Conservation (phyloP, 306 rosid genomes). For the Elaeagnus macrophylla region DNA sequence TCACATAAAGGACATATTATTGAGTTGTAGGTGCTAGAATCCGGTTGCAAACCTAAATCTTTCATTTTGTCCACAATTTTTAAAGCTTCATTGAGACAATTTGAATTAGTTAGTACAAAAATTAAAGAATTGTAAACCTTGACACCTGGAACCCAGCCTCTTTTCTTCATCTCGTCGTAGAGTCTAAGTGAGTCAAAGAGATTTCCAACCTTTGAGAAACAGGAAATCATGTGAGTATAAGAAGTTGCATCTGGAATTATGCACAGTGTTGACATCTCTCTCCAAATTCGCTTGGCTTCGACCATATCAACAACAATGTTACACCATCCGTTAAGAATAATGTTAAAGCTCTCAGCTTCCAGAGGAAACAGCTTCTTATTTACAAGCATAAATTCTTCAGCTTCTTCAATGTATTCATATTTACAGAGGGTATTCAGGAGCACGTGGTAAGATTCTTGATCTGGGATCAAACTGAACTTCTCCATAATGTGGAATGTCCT, state of each 20-base stretch:
- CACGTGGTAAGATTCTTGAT: slow-evolving; percentile 50
- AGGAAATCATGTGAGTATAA: slow-evolving; percentile 73
- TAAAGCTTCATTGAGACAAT: slow-evolving; percentile 76
- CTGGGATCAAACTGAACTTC: slow-evolving; percentile 63
- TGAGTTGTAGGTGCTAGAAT: slow-evolving; percentile 62
- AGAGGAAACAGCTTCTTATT: slow-evolving; percentile 74
- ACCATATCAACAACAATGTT: slow-evolving; percentile 44
- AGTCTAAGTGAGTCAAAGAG: slow-evolving; percentile 87
- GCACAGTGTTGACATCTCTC: slow-evolving; percentile 71
- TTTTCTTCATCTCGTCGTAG: slow-evolving; percentile 79
- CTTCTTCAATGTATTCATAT: slow-evolving; percentile 70
- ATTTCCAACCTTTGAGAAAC: slow-evolving; percentile 71
- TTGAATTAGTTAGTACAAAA: slow-evolving; percentile 45
- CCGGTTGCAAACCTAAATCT: slow-evolving; percentile 63
- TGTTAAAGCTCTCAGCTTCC: slow-evolving; percentile 53
- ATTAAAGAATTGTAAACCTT: slow-evolving; percentile 66
- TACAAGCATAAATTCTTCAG: slow-evolving; percentile 79
- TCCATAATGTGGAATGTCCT: slow-evolving; percentile 75
- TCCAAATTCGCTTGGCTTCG: slow-evolving; percentile 88
- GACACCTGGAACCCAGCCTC: slow-evolving; percentile 48
- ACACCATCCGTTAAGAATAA: slow-evolving; percentile 86
- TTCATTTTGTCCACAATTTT: slow-evolving; percentile 55
- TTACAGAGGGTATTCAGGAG: slow-evolving; percentile 62
- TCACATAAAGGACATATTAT: slow-evolving; percentile 66
- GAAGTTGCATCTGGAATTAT: slow-evolving; percentile 65